These are phyloP conservation scores for Rhytidiadelphus loreus DNA, from an alignment of 225 moss, liverwort and hornwort genomes.

Conservation along the genomic window DNA sequence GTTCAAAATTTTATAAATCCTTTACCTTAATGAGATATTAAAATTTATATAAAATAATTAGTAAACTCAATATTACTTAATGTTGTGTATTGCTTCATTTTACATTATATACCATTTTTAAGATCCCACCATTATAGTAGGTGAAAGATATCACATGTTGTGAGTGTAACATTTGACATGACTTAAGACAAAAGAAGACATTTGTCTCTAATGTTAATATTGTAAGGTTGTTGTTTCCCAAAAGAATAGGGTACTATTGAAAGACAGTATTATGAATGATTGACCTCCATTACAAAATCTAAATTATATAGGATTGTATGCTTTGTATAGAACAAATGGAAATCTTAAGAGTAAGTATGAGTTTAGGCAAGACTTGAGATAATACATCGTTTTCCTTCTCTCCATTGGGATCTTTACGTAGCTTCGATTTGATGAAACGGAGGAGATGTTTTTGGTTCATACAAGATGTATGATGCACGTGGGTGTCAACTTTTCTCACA, in stretches of 20 bases:
- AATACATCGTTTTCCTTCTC: constrained; percentile 29
- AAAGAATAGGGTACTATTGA: rapidly evolving
- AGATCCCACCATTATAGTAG: background rate
- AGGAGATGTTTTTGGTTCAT: constrained; percentile 98
- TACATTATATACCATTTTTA: background rate
- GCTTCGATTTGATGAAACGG: constrained; percentile 91
- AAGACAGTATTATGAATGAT: background rate
- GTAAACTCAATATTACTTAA: background rate
- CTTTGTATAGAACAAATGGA: background rate
- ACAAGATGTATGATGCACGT: constrained; percentile 94
- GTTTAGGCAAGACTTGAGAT: background rate
- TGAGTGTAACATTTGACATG: background rate
- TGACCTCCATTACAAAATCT: no score
- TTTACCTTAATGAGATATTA: background rate
- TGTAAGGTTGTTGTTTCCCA: rapidly evolving
- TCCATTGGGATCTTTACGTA: constrained; percentile 66
- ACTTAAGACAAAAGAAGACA: background rate
- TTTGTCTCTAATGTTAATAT: background rate
- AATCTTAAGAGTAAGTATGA: no score
- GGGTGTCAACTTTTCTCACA: constrained; percentile 94
- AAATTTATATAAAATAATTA: background rate
- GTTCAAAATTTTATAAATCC: background rate
- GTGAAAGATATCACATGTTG: background rate
- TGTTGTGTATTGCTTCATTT: background rate
- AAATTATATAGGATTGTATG: no score